Conservation (phyloP, 164 flowering plant species). For the Nymphaea thermarum region DNA sequence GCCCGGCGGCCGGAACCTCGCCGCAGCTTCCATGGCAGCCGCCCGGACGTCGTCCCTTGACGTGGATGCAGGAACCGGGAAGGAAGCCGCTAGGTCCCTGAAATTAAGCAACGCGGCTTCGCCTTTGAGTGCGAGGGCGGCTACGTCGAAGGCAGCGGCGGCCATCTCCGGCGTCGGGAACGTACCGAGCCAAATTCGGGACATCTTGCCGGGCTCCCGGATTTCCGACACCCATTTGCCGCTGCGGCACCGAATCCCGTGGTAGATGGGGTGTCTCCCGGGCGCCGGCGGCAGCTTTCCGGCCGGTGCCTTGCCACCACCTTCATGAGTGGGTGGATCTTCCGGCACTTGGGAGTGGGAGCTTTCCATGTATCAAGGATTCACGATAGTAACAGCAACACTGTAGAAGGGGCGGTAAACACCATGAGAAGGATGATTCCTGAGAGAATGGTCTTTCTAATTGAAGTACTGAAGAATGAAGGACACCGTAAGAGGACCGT, state of each 20-base stretch:
- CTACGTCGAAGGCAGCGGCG: constrained; percentile 59
- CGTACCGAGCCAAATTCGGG: constrained; percentile 60
- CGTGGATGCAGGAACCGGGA: constrained; percentile 39
- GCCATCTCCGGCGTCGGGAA: constrained; percentile 62
- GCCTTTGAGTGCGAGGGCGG: constrained; percentile 54
- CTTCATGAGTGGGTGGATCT: too few relatives aligned
- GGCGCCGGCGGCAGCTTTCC: constrained; percentile 2
- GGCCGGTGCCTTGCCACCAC: not conserved
- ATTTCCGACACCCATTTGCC: constrained; percentile 73
- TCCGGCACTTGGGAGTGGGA: too few relatives aligned
- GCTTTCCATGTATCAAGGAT: too few relatives aligned
- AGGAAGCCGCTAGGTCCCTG: constrained; percentile 27
- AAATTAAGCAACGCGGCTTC: constrained; percentile 46
- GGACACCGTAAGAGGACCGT: too few relatives aligned
- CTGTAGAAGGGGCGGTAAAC: too few relatives aligned
- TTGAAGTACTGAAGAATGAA: too few relatives aligned
- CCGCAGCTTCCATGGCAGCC: constrained; percentile 50
- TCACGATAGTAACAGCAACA: too few relatives aligned
- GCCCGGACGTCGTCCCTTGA: constrained; percentile 45
- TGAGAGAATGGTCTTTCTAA: too few relatives aligned
- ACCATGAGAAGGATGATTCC: too few relatives aligned
- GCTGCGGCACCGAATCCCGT: constrained; percentile 43
- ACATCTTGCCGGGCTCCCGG: constrained; percentile 48
- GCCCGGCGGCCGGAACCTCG: constrained; percentile 1
- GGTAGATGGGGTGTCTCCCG: constrained; percentile 21